phyloP scores from a whole-genome alignment of 768 basidiomycete genomes.

The Cyclocybe aegerita region DNA sequence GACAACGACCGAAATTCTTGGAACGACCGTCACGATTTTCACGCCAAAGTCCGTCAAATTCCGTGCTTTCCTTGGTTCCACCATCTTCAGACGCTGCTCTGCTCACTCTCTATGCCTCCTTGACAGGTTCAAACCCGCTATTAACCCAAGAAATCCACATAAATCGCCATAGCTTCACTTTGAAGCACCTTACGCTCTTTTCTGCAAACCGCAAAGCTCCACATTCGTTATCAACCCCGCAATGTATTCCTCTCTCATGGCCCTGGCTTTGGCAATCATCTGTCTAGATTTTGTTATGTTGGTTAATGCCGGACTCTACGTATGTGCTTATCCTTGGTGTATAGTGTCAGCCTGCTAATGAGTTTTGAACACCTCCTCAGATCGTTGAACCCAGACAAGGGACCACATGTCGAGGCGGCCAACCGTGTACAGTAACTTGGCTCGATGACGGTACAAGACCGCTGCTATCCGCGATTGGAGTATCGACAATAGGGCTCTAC shows the following conservation, averaged over 20 bases:
- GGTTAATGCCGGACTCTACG: slow-evolving; percentile 40
- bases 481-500: slow-evolving; percentile 55
- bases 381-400: slow-evolving; percentile 34
- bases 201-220: slow-evolving; percentile 1
- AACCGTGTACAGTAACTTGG: slow-evolving; percentile 59
- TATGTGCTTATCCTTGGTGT: slow-evolving; percentile 22
- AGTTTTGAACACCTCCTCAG: slow-evolving; percentile 8
- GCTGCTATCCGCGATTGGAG: slow-evolving; percentile 46
- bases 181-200: slow-evolving; percentile 11
- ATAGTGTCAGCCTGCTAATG: not conserved
- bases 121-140: not conserved
- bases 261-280: slow-evolving; percentile 16
- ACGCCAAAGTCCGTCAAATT: slow-evolving; percentile 3
- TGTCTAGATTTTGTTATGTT: slow-evolving; percentile 21
- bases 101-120: slow-evolving; percentile 4
- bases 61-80: not conserved
- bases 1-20: too few species aligned
- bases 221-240: slow-evolving; percentile 12
- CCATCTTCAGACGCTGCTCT: not conserved
- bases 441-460: slow-evolving; percentile 60
- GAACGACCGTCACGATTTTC: too few species aligned
- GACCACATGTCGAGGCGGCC: slow-evolving; percentile 51
- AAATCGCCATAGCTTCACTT: slow-evolving; percentile 3
- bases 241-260: slow-evolving; percentile 15
- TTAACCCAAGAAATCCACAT: slow-evolving; percentile 6